These are phyloP conservation scores for Madurella fahalii DNA, from an alignment of 2,329 filamentous ascomycete species.

Conservation along the genomic window DNA sequence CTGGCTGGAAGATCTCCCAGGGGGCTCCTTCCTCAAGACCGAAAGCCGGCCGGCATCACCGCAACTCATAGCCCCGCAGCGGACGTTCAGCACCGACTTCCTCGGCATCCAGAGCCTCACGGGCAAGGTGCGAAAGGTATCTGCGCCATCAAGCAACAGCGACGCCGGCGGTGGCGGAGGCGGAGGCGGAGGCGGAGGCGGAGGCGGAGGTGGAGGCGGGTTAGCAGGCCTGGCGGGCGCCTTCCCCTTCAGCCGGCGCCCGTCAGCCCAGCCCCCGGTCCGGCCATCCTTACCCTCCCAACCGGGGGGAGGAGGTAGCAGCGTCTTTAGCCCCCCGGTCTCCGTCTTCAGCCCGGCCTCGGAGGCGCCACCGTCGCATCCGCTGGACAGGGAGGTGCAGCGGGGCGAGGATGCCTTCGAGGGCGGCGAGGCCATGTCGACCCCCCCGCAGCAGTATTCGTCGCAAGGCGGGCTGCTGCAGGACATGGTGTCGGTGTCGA, in stretches of 20 bases:
- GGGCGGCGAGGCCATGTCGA: slow-evolving; percentile 52
- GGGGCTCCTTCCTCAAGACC: slow-evolving; percentile 37
- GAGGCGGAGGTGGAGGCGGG: slow-evolving; percentile 25
- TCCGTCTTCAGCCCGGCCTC: slow-evolving; percentile 46
- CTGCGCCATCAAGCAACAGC: slow-evolving; percentile 48
- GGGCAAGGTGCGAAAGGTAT: slow-evolving; percentile 43
- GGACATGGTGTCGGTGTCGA: slow-evolving; percentile 85
- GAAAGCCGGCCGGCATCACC: slow-evolving; percentile 54
- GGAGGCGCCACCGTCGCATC: slow-evolving; percentile 40
- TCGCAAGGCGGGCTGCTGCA: slow-evolving; percentile 48
- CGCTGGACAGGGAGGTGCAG: slow-evolving; percentile 18
- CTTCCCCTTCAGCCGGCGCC: slow-evolving; percentile 41
- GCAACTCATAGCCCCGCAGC: slow-evolving; percentile 43
- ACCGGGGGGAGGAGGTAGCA: slow-evolving; percentile 28
- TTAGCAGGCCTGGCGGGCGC: slow-evolving; percentile 31
- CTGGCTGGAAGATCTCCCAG: slow-evolving; percentile 50
- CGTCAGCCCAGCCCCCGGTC: slow-evolving; percentile 45
- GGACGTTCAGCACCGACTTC: slow-evolving; percentile 54
- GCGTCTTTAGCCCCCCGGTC: slow-evolving; percentile 34
- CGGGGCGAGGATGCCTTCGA: slow-evolving; percentile 45
- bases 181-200: background rate
- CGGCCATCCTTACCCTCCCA: slow-evolving; percentile 36
- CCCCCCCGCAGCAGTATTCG: slow-evolving; percentile 37
- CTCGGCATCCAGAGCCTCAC: slow-evolving; percentile 42
- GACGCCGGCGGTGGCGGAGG: slow-evolving; percentile 34